phyloP scores from a whole-genome alignment of 352 stramenopile species.

The Phytophthora fragariaefolia region DNA sequence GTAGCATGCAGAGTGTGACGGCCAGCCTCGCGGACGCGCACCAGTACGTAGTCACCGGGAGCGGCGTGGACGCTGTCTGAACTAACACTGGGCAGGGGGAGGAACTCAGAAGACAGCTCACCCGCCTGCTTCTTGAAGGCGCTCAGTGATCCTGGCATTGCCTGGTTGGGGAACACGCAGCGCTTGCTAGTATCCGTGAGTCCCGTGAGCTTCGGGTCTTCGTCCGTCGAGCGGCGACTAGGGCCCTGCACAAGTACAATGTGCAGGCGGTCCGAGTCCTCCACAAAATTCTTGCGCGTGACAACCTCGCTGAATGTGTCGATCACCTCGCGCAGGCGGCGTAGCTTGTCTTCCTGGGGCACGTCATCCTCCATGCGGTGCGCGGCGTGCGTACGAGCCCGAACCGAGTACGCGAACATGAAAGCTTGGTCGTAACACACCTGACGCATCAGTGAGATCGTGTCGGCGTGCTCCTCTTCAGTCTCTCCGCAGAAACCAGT shows the following conservation, averaged over 20 bases:
- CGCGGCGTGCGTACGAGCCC: conserved; percentile 95
- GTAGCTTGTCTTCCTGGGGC: conserved; percentile 93
- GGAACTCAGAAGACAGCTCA: conserved; percentile 46
- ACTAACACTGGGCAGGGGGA: conserved; percentile 46
- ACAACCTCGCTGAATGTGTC: conserved; percentile 93
- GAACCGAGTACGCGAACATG: conserved; percentile 99
- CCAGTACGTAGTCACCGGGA: conserved; percentile 86
- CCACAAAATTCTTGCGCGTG: conserved; percentile 89
- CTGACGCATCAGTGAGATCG: conserved; percentile 81
- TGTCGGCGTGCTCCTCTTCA: conserved; percentile 97
- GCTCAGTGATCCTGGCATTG: conserved; percentile 56
- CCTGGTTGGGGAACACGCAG: conserved; percentile 81
- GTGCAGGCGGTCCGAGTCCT: conserved; percentile 93
- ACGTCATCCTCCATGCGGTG: conserved; percentile 97
- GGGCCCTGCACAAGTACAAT: conserved; percentile 97
- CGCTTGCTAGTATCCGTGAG: conserved; percentile 91
- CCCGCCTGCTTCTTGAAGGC: conserved; percentile 52
- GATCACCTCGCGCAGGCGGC: conserved; percentile 97
- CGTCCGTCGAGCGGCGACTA: conserved; percentile 81
- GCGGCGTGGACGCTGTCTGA: conserved; percentile 50
- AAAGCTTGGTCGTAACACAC: conserved; percentile 98
- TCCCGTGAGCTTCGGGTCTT: conserved; percentile 80
- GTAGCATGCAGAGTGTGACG: conserved; percentile 87
- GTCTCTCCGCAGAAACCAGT: conserved; percentile 99
- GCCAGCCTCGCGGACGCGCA: conserved; percentile 79